phyloP scores from a whole-genome alignment of 192 early-diverging fungal species.

The Coemansia sp. region DNA sequence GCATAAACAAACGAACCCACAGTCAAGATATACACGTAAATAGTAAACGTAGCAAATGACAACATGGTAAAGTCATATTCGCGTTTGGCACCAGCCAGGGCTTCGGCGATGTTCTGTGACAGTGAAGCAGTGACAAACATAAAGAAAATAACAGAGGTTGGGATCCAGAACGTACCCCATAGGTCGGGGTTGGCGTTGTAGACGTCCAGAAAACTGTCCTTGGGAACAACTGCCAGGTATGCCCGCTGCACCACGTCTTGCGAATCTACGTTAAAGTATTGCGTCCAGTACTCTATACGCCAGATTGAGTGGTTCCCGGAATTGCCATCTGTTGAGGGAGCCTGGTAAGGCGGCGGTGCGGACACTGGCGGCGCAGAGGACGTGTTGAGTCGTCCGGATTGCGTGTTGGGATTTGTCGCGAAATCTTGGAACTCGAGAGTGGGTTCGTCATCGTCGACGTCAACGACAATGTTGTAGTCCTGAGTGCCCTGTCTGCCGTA shows the following conservation, averaged over 20 bases:
- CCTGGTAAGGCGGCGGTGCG: slow-evolving; percentile 44
- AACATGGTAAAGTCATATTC: slow-evolving; percentile 80
- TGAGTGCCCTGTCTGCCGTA: slow-evolving; percentile 16
- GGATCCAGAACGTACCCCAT: slow-evolving; percentile 98
- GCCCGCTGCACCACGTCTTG: slow-evolving; percentile 72
- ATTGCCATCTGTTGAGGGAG: slow-evolving; percentile 12
- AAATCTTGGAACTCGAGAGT: slow-evolving; percentile 57
- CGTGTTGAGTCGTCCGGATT: background rate
- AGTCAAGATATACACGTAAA: slow-evolving; percentile 80
- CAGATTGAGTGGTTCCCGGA: slow-evolving; percentile 64
- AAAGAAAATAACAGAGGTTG: slow-evolving; percentile 94
- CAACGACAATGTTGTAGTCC: slow-evolving; percentile 57
- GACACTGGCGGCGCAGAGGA: slow-evolving; percentile 20
- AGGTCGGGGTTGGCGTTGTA: slow-evolving; percentile 87
- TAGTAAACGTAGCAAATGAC: slow-evolving; percentile 73
- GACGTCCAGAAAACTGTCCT: slow-evolving; percentile 77
- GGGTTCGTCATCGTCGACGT: slow-evolving; percentile 56
- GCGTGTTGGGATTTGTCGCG: slow-evolving; percentile 32
- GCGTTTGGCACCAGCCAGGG: slow-evolving; percentile 58
- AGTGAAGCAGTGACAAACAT: slow-evolving; percentile 93
- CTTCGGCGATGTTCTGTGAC: slow-evolving; percentile 77
- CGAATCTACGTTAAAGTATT: slow-evolving; percentile 93
- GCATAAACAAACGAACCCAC: slow-evolving; percentile 77
- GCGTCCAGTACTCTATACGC: slow-evolving; percentile 86
- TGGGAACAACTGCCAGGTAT: slow-evolving; percentile 67